phyloP scores from a whole-genome alignment of 78 protist genomes.

The Chrysochromulina tobinii region DNA sequence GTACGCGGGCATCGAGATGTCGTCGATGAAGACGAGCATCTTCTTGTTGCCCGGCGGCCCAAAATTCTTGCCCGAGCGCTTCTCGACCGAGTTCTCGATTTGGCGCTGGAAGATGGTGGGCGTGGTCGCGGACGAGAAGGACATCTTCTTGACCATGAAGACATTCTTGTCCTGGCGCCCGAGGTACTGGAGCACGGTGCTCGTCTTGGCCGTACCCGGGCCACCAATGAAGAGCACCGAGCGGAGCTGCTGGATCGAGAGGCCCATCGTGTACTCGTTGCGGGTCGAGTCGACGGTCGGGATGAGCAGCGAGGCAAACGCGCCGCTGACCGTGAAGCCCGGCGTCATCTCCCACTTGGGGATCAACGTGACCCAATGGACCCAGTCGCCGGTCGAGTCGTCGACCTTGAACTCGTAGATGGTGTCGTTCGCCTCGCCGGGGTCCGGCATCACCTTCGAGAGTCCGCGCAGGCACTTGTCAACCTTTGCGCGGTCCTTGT shows the following conservation, averaged over 20 bases:
- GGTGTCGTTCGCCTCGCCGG: slow-evolving; percentile 29
- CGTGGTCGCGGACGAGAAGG: slow-evolving; percentile 72
- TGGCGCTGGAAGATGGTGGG: not conserved
- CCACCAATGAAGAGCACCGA: slow-evolving; percentile 72
- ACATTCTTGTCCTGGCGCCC: not conserved
- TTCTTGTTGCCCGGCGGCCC: slow-evolving; percentile 26
- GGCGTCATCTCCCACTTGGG: slow-evolving; percentile 49
- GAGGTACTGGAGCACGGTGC: slow-evolving; percentile 39
- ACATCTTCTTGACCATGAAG: slow-evolving; percentile 1
- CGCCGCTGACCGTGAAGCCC: not conserved
- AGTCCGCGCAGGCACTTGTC: not conserved
- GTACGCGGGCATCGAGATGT: slow-evolving; percentile 27
- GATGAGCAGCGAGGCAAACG: slow-evolving; percentile 61
- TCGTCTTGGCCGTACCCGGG: slow-evolving; percentile 83
- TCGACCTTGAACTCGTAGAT: slow-evolving; percentile 73
- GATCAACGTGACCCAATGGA: slow-evolving; percentile 56
- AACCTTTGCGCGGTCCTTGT: slow-evolving; percentile 65
- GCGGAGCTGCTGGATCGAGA: not conserved
- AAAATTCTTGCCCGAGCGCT: slow-evolving; percentile 23
- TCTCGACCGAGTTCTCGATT: slow-evolving; percentile 26
- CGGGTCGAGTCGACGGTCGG: slow-evolving; percentile 83
- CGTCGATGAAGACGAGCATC: slow-evolving; percentile 6
- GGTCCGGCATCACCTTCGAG: slow-evolving; percentile 26
- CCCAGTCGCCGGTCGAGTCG: slow-evolving; percentile 65
- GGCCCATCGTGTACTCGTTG: not conserved